Evolutionary conservation across 1,284 basidiomycete genomes (phyloP), one percentile per base, ranked within the genome.

Genomic region (Singerocomus inundabilis): DNA sequence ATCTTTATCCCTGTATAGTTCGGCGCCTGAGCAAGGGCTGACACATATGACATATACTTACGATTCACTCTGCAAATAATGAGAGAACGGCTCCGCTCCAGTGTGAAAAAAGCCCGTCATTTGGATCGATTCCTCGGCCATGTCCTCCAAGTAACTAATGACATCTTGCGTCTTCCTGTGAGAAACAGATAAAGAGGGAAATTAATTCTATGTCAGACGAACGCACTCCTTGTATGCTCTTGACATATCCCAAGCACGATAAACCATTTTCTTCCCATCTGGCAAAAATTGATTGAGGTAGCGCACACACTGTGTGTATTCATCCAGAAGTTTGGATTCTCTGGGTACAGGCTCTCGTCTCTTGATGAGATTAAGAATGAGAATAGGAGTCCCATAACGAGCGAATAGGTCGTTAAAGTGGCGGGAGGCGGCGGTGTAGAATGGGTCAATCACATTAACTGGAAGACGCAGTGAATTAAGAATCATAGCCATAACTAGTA

Each of bases 241-340:
- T 15, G 89, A 88, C 91, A 99, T 98, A 68, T 99, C 97, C 92
- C 94, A 99, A 9, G 93, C 86, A 31, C 93, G 84, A 66, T 98
- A 97, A 5, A 85, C 76, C 81, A 99, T 93, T 72, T 86, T 86
- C 72, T 93, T 91, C 24, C 78, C 86, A 6, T 78, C 74, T 0
- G 96, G 94, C 15, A 99, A 69, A 70, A 98, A 98, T 64, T 99
- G 97, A 59, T 98, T 98, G 31, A 99, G 78, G 63, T 98, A 99
- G 49, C 81, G 70, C 21, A 98, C 85, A 65, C 97, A 99, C 64
- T 95, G 85, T 0, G 88, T 89, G 66, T 97, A 99, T 62, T 98
- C 93, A 9, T 88, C 83, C 18, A 96, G 72, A 9, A 99, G 75
- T 65, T 98, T 98, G n/a, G 87, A 90, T 69, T 99, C 97, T 46